Conservation (phyloP, 2,329 filamentous ascomycete species). For the Magnaporthiopsis rhizophila region DNA sequence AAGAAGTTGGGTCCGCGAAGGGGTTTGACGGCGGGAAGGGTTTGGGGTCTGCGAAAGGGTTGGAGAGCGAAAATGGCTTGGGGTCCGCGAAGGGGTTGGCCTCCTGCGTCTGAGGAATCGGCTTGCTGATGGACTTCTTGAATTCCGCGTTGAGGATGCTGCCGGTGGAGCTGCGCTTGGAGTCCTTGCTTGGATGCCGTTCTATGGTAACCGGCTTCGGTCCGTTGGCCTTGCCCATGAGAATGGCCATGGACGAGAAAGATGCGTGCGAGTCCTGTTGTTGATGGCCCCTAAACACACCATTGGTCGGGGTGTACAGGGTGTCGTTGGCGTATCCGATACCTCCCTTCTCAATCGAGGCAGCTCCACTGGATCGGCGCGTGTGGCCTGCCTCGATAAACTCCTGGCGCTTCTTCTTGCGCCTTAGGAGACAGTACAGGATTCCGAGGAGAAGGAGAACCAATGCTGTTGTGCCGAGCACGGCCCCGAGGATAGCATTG, state of each 20-base stretch:
- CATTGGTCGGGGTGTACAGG: constrained; percentile 24
- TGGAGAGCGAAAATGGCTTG: constrained; percentile 7
- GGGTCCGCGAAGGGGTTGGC: constrained; percentile 11
- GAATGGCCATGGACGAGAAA: constrained; percentile 55
- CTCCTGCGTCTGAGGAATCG: constrained; percentile 39
- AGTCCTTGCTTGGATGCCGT: constrained; percentile 42
- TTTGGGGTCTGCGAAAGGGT: neutral
- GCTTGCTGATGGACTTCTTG: constrained; percentile 55
- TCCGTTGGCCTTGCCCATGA: constrained; percentile 53
- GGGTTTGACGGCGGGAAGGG: constrained; percentile 9
- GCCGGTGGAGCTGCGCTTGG: constrained; percentile 40
- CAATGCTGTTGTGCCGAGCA: constrained; percentile 73
- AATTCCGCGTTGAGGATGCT: constrained; percentile 55
- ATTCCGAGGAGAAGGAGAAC: constrained; percentile 62
- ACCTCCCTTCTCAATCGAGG: constrained; percentile 50
- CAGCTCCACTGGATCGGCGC: constrained; percentile 32
- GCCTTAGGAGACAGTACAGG: constrained; percentile 60
- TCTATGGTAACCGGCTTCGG: constrained; percentile 29
- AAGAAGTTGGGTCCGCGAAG: constrained; percentile 2
- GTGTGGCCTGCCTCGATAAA: constrained; percentile 39
- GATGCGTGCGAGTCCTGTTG: constrained; percentile 46
- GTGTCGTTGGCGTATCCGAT: constrained; percentile 39
- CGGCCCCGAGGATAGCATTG: constrained; percentile 66
- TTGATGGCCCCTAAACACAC: constrained; percentile 42
- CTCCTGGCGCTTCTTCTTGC: constrained; percentile 43